phyloP scores from a whole-genome alignment of 441 rosid genomes.

The Euphorbia celastroides region DNA sequence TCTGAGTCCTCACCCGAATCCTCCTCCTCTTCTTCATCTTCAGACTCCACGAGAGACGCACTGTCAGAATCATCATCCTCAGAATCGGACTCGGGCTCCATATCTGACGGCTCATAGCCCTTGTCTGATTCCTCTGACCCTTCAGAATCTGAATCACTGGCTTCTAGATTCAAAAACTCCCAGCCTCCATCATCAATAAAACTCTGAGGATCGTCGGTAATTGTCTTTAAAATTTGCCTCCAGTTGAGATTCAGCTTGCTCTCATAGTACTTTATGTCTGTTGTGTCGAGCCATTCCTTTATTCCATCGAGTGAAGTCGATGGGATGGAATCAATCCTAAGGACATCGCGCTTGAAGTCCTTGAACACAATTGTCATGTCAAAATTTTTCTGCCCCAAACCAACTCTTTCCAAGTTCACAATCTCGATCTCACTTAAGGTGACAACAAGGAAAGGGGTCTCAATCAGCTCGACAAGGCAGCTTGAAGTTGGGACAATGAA shows the following conservation, averaged over 20 bases:
- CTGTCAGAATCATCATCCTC: slow-evolving; percentile 70
- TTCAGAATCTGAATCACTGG: slow-evolving; percentile 77
- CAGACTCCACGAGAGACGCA: slow-evolving; percentile 76
- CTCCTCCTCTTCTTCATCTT: slow-evolving; percentile 72
- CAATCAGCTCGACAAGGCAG: slow-evolving; percentile 78
- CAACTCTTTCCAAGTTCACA: slow-evolving; percentile 88
- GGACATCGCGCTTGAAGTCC: slow-evolving; percentile 82
- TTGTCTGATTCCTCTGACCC: slow-evolving; percentile 70
- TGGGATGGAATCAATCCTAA: slow-evolving; percentile 81
- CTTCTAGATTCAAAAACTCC: slow-evolving; percentile 91
- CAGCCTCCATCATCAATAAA: slow-evolving; percentile 85
- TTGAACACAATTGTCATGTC: slow-evolving; percentile 85
- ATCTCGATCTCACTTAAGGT: slow-evolving; percentile 84
- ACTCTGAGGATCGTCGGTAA: slow-evolving; percentile 78
- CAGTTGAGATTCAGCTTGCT: slow-evolving; percentile 89
- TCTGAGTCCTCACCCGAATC: slow-evolving; percentile 59
- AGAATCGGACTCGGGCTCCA: slow-evolving; percentile 66
- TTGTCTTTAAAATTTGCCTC: slow-evolving; percentile 82
- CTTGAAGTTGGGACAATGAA: slow-evolving; percentile 88
- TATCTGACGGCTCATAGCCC: slow-evolving; percentile 80
- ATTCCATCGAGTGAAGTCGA: slow-evolving; percentile 78
- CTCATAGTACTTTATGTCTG: slow-evolving; percentile 81
- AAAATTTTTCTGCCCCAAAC: slow-evolving; percentile 87
- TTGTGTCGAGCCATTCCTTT: slow-evolving; percentile 90
- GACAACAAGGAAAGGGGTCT: slow-evolving; percentile 78